Conservation (phyloP, 2,329 filamentous ascomycete genomes). For the Verticillium longisporum region DNA sequence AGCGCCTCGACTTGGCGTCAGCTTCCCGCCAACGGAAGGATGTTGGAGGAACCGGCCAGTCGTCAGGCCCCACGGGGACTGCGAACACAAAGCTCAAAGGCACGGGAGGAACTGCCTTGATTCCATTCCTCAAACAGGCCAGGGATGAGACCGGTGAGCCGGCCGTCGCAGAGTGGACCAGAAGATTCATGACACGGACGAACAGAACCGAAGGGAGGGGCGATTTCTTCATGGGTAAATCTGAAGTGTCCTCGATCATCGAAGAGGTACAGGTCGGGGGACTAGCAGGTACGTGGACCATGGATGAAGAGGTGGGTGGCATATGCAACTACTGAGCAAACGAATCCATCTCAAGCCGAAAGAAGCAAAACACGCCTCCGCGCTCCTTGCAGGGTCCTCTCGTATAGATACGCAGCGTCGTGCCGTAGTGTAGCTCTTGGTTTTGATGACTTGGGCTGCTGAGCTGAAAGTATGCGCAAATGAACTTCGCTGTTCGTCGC, state of each 20-base stretch:
- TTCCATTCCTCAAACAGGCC: conserved; percentile 94
- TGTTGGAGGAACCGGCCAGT: background rate
- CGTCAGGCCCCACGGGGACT: conserved; percentile 16
- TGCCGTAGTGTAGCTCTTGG: no score
- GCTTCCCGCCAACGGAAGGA: conserved; percentile 35
- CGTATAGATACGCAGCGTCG: no score
- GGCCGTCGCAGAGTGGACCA: conserved; percentile 63
- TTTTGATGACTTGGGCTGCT: no score
- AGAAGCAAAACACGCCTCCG: no score
- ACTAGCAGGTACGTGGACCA: conserved; percentile 79
- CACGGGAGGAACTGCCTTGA: conserved; percentile 88
- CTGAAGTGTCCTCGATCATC: conserved; percentile 32
- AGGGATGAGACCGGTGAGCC: conserved; percentile 93
- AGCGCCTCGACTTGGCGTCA: conserved; percentile 55
- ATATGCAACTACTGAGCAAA: conserved; percentile 44
- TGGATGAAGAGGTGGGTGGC: conserved; percentile 70
- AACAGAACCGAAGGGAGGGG: conserved; percentile 40
- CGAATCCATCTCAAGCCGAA: background rate
- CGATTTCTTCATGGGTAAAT: conserved; percentile 53
- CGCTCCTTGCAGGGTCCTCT: no score
- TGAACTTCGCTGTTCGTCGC: no score
- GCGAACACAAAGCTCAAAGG: conserved; percentile 64
- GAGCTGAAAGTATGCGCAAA: no score
- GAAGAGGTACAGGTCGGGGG: conserved; percentile 51
- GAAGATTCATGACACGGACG: conserved; percentile 48